phyloP scores from a whole-genome alignment of 768 basidiomycete species.

The Trichaptum fuscoviolaceum region DNA sequence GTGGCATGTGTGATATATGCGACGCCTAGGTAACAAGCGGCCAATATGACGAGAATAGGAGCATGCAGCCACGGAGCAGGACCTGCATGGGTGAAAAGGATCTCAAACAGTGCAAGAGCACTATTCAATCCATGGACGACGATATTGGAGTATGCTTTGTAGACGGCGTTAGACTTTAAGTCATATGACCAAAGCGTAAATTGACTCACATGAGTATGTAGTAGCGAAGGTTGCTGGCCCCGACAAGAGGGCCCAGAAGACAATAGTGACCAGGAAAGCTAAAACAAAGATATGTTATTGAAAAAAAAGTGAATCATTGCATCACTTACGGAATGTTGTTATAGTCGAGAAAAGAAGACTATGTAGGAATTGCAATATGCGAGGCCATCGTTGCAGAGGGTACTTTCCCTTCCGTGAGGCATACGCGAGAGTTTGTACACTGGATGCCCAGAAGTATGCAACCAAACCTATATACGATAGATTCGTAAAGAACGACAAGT shows the following conservation, averaged over 20 bases:
- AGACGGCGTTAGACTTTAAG: not conserved
- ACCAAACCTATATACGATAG: slow-evolving; percentile 57
- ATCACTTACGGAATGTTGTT: slow-evolving; percentile 49
- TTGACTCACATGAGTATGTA: slow-evolving; percentile 18
- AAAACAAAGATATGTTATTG: not conserved
- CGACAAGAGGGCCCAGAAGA: slow-evolving; percentile 56
- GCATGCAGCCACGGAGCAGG: slow-evolving; percentile 51
- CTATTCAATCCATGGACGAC: slow-evolving; percentile 60
- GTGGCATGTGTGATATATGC: slow-evolving; percentile 62
- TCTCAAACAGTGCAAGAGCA: slow-evolving; percentile 51
- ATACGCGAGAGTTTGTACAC: slow-evolving; percentile 46
- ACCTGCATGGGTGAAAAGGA: slow-evolving; percentile 46
- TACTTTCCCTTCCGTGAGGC: slow-evolving; percentile 32
- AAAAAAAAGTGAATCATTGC: not conserved
- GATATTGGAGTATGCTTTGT: slow-evolving; percentile 50
- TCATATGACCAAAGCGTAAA: slow-evolving; percentile 5
- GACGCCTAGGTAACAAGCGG: slow-evolving; percentile 55
- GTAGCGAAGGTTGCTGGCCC: slow-evolving; percentile 35
- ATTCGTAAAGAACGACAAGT: slow-evolving; percentile 60
- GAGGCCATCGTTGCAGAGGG: slow-evolving; percentile 56
- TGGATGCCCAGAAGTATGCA: slow-evolving; percentile 57
- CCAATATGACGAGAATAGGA: slow-evolving; percentile 39
- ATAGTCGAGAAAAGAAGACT: slow-evolving; percentile 47
- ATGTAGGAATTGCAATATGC: slow-evolving; percentile 50
- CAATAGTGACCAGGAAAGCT: slow-evolving; percentile 62